phyloP scores from a whole-genome alignment of 225 moss, liverwort and hornwort species.

The Lunularia cruciata region DNA sequence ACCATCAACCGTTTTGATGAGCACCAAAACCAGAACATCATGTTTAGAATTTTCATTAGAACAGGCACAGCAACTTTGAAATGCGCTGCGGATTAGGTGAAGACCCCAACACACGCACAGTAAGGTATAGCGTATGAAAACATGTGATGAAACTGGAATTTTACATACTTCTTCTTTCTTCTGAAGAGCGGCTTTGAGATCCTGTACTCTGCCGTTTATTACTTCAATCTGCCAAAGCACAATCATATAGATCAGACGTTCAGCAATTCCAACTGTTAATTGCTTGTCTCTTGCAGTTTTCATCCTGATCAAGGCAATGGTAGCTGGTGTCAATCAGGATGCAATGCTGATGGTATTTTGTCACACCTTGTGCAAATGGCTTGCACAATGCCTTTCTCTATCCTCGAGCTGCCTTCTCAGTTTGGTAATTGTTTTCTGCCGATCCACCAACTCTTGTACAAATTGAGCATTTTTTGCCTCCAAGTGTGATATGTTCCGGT shows the following conservation, averaged over 20 bases:
- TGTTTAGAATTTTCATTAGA: too few species aligned
- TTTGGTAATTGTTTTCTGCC: conserved; percentile 63
- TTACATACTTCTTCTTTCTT: conserved; percentile 67
- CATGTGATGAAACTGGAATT: too few species aligned
- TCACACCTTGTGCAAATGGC: conserved; percentile 65
- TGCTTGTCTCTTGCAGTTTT: too few species aligned
- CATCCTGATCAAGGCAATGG: background rate
- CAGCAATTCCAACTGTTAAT: background rate
- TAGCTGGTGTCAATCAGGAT: background rate
- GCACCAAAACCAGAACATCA: too few species aligned
- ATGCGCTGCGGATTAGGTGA: too few species aligned
- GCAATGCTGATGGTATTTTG: background rate
- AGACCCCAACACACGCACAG: too few species aligned
- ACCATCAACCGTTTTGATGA: too few species aligned
- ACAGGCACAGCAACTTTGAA: too few species aligned
- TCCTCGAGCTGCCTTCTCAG: conserved; percentile 58
- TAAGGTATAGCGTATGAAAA: too few species aligned
- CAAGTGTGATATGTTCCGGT: conserved; percentile 55
- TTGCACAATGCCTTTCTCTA: conserved; percentile 61
- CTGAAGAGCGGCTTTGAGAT: conserved; percentile 72
- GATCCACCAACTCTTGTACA: conserved; percentile 82
- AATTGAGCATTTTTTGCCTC: conserved; percentile 70
- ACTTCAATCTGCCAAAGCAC: conserved; percentile 56
- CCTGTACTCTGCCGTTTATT: conserved; percentile 60
- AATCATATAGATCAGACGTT: too few species aligned